Conservation (phyloP, 495 filamentous ascomycete species). For the Rhypophila decipiens region DNA sequence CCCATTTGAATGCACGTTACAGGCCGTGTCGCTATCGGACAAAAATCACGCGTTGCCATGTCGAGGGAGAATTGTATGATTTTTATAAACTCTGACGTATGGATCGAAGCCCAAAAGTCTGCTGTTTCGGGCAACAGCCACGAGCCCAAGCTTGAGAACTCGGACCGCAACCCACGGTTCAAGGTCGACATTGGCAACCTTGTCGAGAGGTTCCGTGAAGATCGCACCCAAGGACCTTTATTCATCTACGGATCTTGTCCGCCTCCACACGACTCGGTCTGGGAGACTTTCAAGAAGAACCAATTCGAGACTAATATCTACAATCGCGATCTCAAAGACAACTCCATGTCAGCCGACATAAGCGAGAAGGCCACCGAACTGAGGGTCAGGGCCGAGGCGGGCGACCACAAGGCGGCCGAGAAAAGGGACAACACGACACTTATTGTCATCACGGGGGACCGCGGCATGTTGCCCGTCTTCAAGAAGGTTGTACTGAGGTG, state of each 20-base stretch:
- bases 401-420: not conserved
- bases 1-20: too few species aligned
- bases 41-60: too few species aligned
- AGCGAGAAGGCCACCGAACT: not conserved
- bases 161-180: not conserved
- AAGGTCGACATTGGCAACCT: constrained; percentile 4
- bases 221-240: not conserved
- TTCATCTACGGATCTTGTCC: constrained; percentile 5
- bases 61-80: constrained; percentile 6
- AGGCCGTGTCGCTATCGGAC: too few species aligned
- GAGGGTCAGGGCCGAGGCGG: not conserved
- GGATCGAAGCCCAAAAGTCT: constrained; percentile 13
- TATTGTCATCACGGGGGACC: not conserved
- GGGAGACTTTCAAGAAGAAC: not conserved
- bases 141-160: constrained; percentile 8
- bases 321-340: not conserved
- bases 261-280: constrained; percentile 2
- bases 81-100: constrained; percentile 3
- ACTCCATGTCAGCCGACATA: not conserved
- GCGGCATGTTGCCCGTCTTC: not conserved
- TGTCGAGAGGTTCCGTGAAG: not conserved
- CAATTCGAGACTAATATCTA: not conserved
- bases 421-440: not conserved
- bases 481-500: not conserved
- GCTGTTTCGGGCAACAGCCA: constrained; percentile 8